Conservation (phyloP, 257 asterid species). For the Osmanthus fragrans region DNA sequence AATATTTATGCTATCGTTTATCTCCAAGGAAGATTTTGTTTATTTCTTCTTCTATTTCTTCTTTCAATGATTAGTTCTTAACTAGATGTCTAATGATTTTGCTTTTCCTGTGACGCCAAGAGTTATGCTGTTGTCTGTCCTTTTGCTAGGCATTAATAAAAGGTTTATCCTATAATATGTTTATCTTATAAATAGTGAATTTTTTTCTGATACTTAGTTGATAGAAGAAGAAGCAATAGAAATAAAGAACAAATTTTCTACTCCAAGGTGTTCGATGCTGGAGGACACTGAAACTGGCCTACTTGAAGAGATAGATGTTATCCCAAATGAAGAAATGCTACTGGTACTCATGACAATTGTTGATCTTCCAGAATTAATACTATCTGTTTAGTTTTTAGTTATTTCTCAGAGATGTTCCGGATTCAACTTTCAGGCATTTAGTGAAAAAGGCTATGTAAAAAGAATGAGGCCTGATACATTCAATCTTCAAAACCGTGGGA, state of each 20-base stretch:
- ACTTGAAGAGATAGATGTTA: constrained; percentile 88
- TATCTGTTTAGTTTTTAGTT: constrained; percentile 1
- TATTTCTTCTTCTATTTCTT: not conserved
- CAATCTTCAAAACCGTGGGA: constrained; percentile 89
- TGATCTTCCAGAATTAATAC: constrained; percentile 8
- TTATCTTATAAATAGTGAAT: constrained; percentile 13
- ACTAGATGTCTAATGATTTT: constrained; percentile 12
- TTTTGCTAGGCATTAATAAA: not conserved
- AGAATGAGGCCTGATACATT: constrained; percentile 97
- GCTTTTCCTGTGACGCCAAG: constrained; percentile 9
- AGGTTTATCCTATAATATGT: constrained; percentile 2
- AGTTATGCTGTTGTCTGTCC: constrained; percentile 8
- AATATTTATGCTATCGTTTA: not conserved
- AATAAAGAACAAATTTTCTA: constrained; percentile 76
- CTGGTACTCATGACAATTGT: constrained; percentile 52
- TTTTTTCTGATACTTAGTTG: constrained; percentile 42
- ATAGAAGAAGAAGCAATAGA: constrained; percentile 86
- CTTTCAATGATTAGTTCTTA: constrained; percentile 4
- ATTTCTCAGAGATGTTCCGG: constrained; percentile 22
- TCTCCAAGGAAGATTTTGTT: constrained; percentile 13
- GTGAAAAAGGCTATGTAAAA: constrained; percentile 96
- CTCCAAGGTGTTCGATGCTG: constrained; percentile 86
- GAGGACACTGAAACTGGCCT: constrained; percentile 83
- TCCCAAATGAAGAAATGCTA: constrained; percentile 93
- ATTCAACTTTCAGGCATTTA: constrained; percentile 66